Base-by-base conservation (phyloP, 306 rosid species). In the Morella rubra region DNA sequence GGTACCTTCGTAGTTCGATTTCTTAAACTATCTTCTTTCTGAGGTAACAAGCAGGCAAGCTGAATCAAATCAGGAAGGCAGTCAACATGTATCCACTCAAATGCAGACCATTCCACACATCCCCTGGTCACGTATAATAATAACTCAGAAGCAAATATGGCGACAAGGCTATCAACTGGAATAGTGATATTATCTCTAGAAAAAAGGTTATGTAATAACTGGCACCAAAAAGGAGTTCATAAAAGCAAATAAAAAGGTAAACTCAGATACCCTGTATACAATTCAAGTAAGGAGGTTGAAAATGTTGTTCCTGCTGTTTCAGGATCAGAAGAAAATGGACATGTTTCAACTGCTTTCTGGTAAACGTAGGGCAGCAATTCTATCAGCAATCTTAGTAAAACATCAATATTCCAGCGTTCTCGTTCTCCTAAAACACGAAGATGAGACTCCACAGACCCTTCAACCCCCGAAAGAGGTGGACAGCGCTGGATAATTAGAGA, bases 381-480 rank as follows among this genome's bases (percentile, higher is more conserved):
- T 69, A 76, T 68, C 82, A 96, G 88, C 93, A 88, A 80, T 86
- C 88, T 86, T 75, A 96, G 83, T 68, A 96, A 81, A 79, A 92
- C 90, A 78, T 92, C 99, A 47, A 92, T 85, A 80, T 88, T 96
- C 99, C 98, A 96, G 69, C 96, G 93, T 80, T 96, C 99, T 71
- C 93, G 84, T 82, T 96, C 99, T 54, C 99, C 97, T 76, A 96
- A 89, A 78, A 85, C 91, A 79, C 77, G 98, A 86, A 96, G 91
- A 88, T 88, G 84, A 7, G 99, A 92, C 85, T 96, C 99, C 80
- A 89, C 77, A 54, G 97, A 96, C 78, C 97, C 97, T 87, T 96
- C 99, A 86, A 96, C 98, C 7, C 99, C 97, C 20, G 98, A 96
- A 85, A 92, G 93, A 19, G 99, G 99, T 20, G 99, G 93, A 68